Conservation (phyloP, 306 rosid species). For the Sechiopsis laciniata region DNA sequence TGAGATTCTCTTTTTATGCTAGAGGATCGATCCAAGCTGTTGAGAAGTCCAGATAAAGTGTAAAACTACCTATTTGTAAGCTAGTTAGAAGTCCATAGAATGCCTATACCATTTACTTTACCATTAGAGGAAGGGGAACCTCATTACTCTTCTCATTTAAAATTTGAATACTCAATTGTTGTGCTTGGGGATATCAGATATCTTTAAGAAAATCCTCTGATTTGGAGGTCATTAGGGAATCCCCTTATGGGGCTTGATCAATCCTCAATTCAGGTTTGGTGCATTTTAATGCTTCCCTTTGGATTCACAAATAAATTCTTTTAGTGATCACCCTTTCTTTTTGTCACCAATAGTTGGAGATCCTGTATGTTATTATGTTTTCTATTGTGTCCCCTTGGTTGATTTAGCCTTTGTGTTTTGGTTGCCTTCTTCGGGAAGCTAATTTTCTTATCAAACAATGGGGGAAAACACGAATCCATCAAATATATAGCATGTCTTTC, state of each 20-base stretch:
- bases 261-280: not conserved
- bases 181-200: not conserved
- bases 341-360: not conserved
- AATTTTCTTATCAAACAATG: not conserved
- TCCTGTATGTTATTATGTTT: not conserved
- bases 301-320: not conserved
- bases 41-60: not conserved
- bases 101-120: not conserved
- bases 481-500: not conserved
- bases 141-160: not conserved
- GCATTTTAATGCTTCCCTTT: not conserved
- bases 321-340: not conserved
- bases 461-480: not conserved
- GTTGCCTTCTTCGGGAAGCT: not conserved
- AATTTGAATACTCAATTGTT: not conserved
- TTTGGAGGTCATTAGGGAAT: not conserved
- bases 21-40: not conserved
- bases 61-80: not conserved
- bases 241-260: not conserved
- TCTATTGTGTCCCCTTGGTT: not conserved
- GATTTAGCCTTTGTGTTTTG: not conserved
- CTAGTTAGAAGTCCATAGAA: not conserved
- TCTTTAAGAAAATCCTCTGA: no score
- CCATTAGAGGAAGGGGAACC: not conserved
- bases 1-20: not conserved